These are phyloP conservation scores for Amanita fuliginea DNA, from an alignment of 768 basidiomycete species.

Conservation along the genomic window DNA sequence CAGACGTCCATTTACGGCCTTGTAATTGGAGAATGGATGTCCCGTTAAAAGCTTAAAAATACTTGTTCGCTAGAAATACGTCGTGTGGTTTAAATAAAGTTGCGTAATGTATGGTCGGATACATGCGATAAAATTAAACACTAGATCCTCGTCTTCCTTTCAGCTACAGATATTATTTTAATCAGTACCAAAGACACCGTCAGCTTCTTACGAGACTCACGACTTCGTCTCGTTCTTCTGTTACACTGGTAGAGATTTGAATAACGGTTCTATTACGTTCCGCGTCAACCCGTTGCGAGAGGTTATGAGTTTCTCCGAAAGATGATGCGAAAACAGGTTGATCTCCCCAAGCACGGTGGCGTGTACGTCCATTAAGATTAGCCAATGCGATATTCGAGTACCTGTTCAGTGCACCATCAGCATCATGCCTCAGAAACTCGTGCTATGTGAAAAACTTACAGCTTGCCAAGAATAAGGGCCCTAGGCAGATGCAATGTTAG, in stretches of 20 bases:
- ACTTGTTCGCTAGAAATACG: neutral
- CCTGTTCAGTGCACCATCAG: neutral
- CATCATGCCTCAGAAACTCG: neutral
- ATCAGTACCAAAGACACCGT: neutral
- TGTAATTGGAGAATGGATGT: too few species aligned
- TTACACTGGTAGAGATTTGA: neutral
- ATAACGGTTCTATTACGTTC: neutral
- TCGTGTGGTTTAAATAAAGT: neutral
- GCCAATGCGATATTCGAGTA: conserved; percentile 6
- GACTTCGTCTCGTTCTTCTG: conserved; percentile 2
- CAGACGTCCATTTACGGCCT: too few species aligned
- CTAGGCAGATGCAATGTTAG: neutral
- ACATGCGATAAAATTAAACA: neutral
- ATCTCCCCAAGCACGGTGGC: conserved; percentile 3
- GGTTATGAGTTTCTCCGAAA: neutral
- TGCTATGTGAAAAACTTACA: neutral
- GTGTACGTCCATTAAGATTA: conserved; percentile 6
- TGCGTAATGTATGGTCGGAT: neutral
- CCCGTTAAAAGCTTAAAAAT: too few species aligned
- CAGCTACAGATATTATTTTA: neutral
- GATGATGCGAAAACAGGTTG: neutral
- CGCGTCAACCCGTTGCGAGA: neutral
- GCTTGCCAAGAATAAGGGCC: conserved; percentile 5
- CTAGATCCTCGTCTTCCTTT: neutral
- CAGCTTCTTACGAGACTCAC: neutral